Base-by-base conservation (phyloP, 2,329 filamentous ascomycete genomes). In the Cyclaneusma minus region DNA sequence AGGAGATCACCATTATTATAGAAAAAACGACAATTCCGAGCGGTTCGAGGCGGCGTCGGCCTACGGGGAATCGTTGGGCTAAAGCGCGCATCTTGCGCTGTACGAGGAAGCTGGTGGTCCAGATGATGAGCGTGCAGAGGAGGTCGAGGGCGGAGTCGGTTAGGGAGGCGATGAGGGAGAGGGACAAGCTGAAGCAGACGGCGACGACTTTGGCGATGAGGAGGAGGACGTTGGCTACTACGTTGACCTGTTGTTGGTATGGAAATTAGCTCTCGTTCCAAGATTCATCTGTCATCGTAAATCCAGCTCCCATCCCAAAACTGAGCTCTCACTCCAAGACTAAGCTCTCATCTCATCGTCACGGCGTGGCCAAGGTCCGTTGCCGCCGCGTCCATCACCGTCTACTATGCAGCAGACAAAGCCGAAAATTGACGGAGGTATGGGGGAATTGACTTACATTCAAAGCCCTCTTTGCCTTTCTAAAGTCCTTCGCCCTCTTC, bases 1-100 rank as follows among this genome's bases (percentile, higher is more conserved):
- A 70, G 3, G 64, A 68, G n/a, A 69, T 58, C 22, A 71, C 56
- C 66, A 71, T 71, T 33, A 66, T 63, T 39, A 70, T 63, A 19
- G 56, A 61, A 46, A 70, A 70, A 26, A 70, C 65, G 11, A 71
- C 50, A 25, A 71, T 69, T 0, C 66, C 66, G 4, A 71, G 45
- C 0, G 66, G 66, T 35, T 71, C 65, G 11, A 71, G 54, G 11
- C 66, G 55, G 16, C 53, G 49, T 13, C 59, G 51, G 4, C 60
- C 60, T 6, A 71, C 65, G 0, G 67, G 67, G 35, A 71, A 71
- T 13, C 57, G 58, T 31, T 55, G 54, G 27, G 55, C 52, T 7
- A 71, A 48, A 3, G 52, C 47, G 4, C 48, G 44, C 4, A 71
- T 42, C 12, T 58, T 57, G 69, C 69, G 74, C 8, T 58, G 48